A percentile compares a stretch with the other conserved stretches of the same genome.
Evolutionary conservation across 495 filamentous ascomycete species (phyloP).

Genomic region (Annulohypoxylon stygium): DNA sequence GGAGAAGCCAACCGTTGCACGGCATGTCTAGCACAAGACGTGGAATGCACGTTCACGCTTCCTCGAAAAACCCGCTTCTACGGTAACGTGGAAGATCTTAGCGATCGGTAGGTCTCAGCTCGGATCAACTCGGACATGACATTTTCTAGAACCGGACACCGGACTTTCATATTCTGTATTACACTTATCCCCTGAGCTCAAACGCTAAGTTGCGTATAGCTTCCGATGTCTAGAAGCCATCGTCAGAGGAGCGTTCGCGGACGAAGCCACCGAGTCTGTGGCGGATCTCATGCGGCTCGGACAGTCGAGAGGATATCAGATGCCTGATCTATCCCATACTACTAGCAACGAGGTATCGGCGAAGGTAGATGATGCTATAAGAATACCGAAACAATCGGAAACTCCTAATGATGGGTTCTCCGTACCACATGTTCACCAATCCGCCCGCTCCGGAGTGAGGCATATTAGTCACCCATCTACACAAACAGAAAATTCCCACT

Average conservation of each 20-base stretch:
- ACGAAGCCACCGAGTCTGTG: conserved; percentile 50
- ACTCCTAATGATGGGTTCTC: background rate
- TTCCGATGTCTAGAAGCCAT: conserved; percentile 38
- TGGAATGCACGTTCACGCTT: conserved; percentile 59
- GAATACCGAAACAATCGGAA: conserved; percentile 10
- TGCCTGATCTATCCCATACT: conserved; percentile 44
- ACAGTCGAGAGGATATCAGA: conserved; percentile 45
- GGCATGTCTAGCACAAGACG: conserved; percentile 54
- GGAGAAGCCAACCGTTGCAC: conserved; percentile 48
- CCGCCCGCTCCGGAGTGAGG: background rate
- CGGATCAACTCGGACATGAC: background rate
- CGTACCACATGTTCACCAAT: background rate
- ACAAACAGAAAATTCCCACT: conserved; percentile 1
- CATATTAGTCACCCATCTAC: background rate
- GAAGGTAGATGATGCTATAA: conserved; percentile 25
- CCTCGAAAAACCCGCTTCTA: conserved; percentile 63
- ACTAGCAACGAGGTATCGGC: conserved; percentile 1
- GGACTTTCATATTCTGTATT: background rate
- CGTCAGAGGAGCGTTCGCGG: conserved; percentile 32
- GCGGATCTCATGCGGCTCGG: conserved; percentile 52
- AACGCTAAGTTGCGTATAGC: conserved; percentile 40
- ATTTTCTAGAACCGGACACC: background rate
- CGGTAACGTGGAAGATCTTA: conserved; percentile 62
- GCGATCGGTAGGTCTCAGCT: conserved; percentile 51
- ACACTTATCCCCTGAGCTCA: conserved; percentile 44